Evolutionary conservation across 2,329 filamentous ascomycete species (phyloP), one percentile per base, ranked within the genome.

Genomic region (Ophidiomyces ophidiicola): DNA sequence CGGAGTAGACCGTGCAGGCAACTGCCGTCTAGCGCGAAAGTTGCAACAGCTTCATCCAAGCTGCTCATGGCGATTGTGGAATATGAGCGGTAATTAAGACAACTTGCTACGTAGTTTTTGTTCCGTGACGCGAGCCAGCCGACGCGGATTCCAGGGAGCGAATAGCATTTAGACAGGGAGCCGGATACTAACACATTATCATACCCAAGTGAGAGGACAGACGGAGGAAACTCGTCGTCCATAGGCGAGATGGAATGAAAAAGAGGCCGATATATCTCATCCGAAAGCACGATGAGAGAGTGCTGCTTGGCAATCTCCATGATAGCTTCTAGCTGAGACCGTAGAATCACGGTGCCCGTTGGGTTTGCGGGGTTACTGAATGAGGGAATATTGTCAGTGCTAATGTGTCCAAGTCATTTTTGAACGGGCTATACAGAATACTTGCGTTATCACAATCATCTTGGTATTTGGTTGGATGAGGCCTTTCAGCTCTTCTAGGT

Each of bases 51-150:
- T 55, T 93, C 83, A 55, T 92, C 84, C 5, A 94, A 63, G 52
- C 80, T 76, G n/a, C 81, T 82, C 0, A 92, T 83, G 26, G 80
- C 82, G 51, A 92, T 92, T 18, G 82, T 86, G 3, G 83, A 92
- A 64, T 90, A 92, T 57, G 90, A 80, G 28, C 84, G 69, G 1
- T 78, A 77, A 10, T 65, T 60, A 7, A 78, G 75, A 45, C 82
- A 68, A 10, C 69, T 64, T 36, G 77, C 70, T 38, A 88, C 70
- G 41, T 92, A 68, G 0, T 63, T 61, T 4, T 56, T 53, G 56
- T 76, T 73, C 18, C 74, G 74, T 10, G 78, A 80, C 3, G 81
- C 82, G 42, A 88, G 69, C 86, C 86, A 94, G 21, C 86, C 86
- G 1, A 87, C 61, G 1, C 85, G 76, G 45, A 92, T 78, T 1